A percentile compares a stretch with the other conserved stretches of the same genome.
Conservation (phyloP, 2,329 filamentous ascomycete genomes). For the Lithohypha guttulata region DNA sequence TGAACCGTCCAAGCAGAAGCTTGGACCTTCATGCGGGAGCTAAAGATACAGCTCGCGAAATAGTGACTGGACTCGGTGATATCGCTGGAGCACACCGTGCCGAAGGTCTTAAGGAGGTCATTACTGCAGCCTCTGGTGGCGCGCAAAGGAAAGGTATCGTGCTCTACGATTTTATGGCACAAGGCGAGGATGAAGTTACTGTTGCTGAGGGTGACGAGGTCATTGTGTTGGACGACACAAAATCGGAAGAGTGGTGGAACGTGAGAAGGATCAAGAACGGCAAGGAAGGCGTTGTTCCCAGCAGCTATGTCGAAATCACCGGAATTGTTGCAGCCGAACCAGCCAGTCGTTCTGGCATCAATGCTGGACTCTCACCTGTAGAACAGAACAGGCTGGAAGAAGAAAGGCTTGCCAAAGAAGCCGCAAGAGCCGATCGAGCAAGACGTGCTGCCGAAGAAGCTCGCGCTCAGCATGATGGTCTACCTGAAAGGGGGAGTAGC, state of each 20-base stretch:
- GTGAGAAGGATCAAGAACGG: slow-evolving; percentile 81
- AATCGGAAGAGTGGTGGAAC: slow-evolving; percentile 98
- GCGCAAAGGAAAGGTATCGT: slow-evolving; percentile 73
- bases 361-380: slow-evolving; percentile 55
- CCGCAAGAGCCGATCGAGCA: slow-evolving; percentile 50
- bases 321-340: slow-evolving; percentile 50
- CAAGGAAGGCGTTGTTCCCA: slow-evolving; percentile 90
- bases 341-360: slow-evolving; percentile 43
- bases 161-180: slow-evolving; percentile 91
- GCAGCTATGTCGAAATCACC: slow-evolving; percentile 86
- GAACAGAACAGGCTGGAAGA: slow-evolving; percentile 73
- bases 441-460: slow-evolving; percentile 42
- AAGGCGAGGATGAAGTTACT: slow-evolving; percentile 92
- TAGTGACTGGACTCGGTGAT: slow-evolving; percentile 77
- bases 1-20: slow-evolving; percentile 85
- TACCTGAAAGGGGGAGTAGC: slow-evolving; percentile 72
- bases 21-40: slow-evolving; percentile 94
- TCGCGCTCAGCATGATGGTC: slow-evolving; percentile 50
- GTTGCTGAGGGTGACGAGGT: slow-evolving; percentile 87
- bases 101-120: slow-evolving; percentile 71
- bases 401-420: slow-evolving; percentile 70
- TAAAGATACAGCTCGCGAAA: slow-evolving; percentile 93
- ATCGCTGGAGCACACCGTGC: slow-evolving; percentile 75
- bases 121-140: slow-evolving; percentile 62
- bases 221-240: slow-evolving; percentile 73